Evolutionary conservation across 306 rosid species (phyloP), one percentile per base, ranked within the genome.

Genomic region (Phaseolus lunatus): DNA sequence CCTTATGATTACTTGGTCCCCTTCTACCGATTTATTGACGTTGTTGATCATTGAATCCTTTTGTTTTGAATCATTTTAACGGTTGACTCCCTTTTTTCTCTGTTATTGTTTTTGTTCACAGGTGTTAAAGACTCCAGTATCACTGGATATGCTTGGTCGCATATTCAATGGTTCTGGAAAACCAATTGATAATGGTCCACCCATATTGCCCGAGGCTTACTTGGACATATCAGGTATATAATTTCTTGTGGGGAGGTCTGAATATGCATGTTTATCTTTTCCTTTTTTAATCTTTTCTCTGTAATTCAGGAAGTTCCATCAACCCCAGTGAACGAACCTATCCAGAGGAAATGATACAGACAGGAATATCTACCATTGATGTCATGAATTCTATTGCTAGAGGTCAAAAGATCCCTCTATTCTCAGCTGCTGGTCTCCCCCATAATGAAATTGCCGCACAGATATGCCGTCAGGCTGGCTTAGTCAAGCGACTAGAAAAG

Each of bases 371-470:
- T 49, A 95, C 99, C 35, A 92, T 95, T 64, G 99, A 95, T 86
- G 99, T 92, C 80, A 95, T 95, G 99, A 95, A 95, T 78, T 95
- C 99, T 81, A 95, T 95, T 86, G 98, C 99, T 52, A 88, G 99
- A 89, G 99, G 99, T 83, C 99, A 95, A 78, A 95, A 95, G 89
- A 95, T 95, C 72, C 99, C 99, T 43, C 97, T 92, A 54, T 95
- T 95, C 83, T 95, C 99, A 23, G 99, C 99, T 91, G 97, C 99
- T 45, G 99, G 98, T 85, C 99, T 95, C 84, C 99, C 99, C 43
- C 99, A 95, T 81, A 95, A 92, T 80, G 99, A 95, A 89, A 95
- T 95, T 37, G 99, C 99, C 76, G 99, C 99, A 49, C 99, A 95
- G 86, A 95, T 95, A 73, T 95, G 99, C 85, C 99, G 99, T 23